Evolutionary conservation across 371 early-diverging fungal species (phyloP).

Genomic region (Mucor saturninus): DNA sequence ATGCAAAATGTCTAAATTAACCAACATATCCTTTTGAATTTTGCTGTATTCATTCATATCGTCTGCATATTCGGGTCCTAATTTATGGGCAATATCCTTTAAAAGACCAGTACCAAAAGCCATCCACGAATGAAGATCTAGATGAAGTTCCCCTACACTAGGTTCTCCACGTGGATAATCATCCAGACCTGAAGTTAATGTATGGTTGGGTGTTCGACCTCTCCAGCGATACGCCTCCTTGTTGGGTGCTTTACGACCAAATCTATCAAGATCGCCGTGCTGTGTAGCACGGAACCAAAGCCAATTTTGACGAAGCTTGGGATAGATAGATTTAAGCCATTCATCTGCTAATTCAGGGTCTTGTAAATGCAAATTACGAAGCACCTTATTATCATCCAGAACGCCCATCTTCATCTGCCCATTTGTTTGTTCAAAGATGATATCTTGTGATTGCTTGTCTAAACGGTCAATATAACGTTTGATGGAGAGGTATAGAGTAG

Average conservation of each 20-base stretch:
- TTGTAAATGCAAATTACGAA: conserved; percentile 56
- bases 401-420: conserved; percentile 22
- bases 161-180: conserved; percentile 91
- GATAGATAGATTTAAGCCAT: conserved; percentile 70
- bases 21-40: conserved; percentile 52
- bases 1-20: conserved; percentile 64
- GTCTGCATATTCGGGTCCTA: conserved; percentile 56
- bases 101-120: conserved; percentile 79
- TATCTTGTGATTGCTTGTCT: conserved; percentile 18
- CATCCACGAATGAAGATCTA: conserved; percentile 92
- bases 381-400: conserved; percentile 39
- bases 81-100: conserved; percentile 63
- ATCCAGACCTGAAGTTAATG: conserved; percentile 92
- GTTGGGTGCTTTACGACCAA: conserved; percentile 53
- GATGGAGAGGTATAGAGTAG: conserved; percentile 81
- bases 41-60: conserved; percentile 60
- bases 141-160: conserved; percentile 83
- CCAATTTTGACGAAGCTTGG: conserved; percentile 73
- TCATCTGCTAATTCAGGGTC: conserved; percentile 52
- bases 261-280: conserved; percentile 68
- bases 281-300: conserved; percentile 86
- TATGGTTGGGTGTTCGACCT: conserved; percentile 85
- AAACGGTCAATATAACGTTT: conserved; percentile 61
- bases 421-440: conserved; percentile 3
- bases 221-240: conserved; percentile 90